A percentile compares a stretch with the other conserved stretches of the same genome.
Evolutionary conservation across 2,329 filamentous ascomycete species (phyloP).

Genomic region (Neopestalotiopsis sp.): DNA sequence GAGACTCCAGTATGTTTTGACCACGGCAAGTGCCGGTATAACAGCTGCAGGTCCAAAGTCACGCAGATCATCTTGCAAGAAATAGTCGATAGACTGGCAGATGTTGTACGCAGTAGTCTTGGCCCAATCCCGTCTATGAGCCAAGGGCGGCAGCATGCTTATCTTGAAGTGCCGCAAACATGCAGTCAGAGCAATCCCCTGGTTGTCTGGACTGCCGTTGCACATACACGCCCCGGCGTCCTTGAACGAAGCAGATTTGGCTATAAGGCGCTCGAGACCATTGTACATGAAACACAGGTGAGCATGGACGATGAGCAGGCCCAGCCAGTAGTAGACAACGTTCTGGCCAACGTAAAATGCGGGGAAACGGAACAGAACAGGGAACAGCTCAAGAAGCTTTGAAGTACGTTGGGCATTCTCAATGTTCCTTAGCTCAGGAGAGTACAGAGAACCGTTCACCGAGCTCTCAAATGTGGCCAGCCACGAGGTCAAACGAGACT

Average conservation of each 20-base stretch:
- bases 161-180: neutral
- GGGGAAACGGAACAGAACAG: constrained; percentile 30
- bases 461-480: constrained; percentile 21
- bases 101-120: constrained; percentile 25
- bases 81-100: constrained; percentile 31
- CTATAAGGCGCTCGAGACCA: constrained; percentile 6
- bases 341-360: constrained; percentile 28
- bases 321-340: constrained; percentile 27
- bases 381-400: constrained; percentile 20
- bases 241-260: neutral
- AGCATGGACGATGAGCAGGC: constrained; percentile 22
- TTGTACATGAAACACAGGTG: constrained; percentile 22
- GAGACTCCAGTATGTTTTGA: constrained; percentile 6
- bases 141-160: constrained; percentile 1
- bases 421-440: constrained; percentile 25
- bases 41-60: constrained; percentile 24
- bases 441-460: constrained; percentile 27
- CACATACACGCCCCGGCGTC: neutral
- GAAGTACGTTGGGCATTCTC: neutral
- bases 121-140: constrained; percentile 18
- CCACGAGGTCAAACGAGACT: constrained; percentile 19
- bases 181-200: neutral
- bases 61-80: constrained; percentile 24
- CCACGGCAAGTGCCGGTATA: constrained; percentile 21
- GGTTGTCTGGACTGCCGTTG: no score